Evolutionary conservation across 1,139 yeast species (phyloP).

Genomic region (Hemisphaericaspora subhashii): DNA sequence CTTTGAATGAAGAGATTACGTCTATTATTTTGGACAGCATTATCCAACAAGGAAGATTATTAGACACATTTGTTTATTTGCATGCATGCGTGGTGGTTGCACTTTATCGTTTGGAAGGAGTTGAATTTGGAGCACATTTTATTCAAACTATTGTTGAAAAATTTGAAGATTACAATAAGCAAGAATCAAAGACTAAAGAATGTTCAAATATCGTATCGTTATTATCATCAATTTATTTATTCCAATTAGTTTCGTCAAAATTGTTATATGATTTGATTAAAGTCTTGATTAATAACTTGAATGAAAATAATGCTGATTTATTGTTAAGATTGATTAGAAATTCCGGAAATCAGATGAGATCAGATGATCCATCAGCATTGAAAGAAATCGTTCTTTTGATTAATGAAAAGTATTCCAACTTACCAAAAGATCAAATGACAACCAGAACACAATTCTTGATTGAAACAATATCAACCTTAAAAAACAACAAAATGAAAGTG

Average conservation of each 20-base stretch:
- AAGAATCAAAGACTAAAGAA: conserved; percentile 46
- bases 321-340: conserved; percentile 69
- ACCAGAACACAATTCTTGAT: conserved; percentile 80
- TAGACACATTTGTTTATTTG: conserved; percentile 76
- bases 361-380: conserved; percentile 86
- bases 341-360: conserved; percentile 81
- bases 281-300: conserved; percentile 54
- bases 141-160: conserved; percentile 76
- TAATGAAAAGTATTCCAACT: conserved; percentile 39
- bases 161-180: conserved; percentile 42
- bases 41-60: conserved; percentile 59
- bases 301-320: conserved; percentile 75
- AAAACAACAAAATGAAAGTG: conserved; percentile 75
- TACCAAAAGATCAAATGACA: conserved; percentile 33
- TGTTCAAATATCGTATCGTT: conserved; percentile 71
- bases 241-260: conserved; percentile 72
- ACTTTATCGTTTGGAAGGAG: conserved; percentile 75
- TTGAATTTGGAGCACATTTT: conserved; percentile 87
- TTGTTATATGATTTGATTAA: conserved; percentile 76
- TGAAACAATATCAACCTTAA: conserved; percentile 81
- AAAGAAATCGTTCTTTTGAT: conserved; percentile 75
- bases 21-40: conserved; percentile 64
- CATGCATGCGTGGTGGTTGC: conserved; percentile 81
- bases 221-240: conserved; percentile 62
- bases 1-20: conserved; percentile 70